Conservation (phyloP, 257 asterid genomes). For the Plantago major region DNA sequence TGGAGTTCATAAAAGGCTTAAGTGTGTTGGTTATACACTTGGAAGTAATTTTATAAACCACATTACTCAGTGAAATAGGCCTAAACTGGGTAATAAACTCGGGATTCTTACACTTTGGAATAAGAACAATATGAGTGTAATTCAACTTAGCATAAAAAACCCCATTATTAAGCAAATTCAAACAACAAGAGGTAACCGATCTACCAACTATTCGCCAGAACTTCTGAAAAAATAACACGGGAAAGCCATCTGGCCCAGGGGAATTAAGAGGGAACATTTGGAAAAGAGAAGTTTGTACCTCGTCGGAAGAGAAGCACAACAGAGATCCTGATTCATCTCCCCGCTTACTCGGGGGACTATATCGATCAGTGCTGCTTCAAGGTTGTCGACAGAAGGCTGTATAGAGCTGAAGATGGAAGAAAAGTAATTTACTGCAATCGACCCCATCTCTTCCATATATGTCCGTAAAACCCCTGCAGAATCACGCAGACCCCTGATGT, state of each 20-base stretch:
- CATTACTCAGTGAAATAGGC: too few species aligned
- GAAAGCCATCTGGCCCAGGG: not conserved
- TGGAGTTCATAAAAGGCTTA: not conserved
- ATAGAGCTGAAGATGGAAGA: too few species aligned
- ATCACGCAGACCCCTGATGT: not conserved
- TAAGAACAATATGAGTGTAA: too few species aligned
- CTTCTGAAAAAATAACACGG: not conserved
- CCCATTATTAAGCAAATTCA: not conserved
- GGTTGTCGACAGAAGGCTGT: not conserved
- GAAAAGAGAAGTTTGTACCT: not conserved
- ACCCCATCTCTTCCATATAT: not conserved
- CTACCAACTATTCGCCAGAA: not conserved
- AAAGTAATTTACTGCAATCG: not conserved
- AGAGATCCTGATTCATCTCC: not conserved
- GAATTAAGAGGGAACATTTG: not conserved
- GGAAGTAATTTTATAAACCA: too few species aligned
- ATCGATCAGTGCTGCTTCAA: not conserved
- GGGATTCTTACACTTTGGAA: too few species aligned
- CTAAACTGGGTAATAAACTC: too few species aligned
- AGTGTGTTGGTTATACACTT: not conserved
- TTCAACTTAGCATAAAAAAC: not conserved
- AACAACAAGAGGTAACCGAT: not conserved
- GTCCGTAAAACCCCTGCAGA: not conserved
- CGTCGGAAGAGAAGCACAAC: not conserved
- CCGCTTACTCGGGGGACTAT: not conserved